These are phyloP conservation scores for Maudiozyma bulderi DNA, from an alignment of 805 yeast species.

Conservation along the genomic window DNA sequence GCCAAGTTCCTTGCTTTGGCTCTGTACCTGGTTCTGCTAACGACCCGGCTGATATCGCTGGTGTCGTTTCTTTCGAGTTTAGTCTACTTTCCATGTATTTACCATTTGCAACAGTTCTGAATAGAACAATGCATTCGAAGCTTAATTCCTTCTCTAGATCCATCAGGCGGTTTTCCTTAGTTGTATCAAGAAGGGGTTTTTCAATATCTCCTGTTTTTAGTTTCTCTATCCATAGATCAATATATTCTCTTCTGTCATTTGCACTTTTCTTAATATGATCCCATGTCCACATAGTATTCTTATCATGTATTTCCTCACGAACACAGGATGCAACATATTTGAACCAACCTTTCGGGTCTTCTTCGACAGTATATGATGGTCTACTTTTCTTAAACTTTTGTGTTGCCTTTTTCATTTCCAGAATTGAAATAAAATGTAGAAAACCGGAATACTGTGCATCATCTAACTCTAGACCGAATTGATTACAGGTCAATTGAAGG, in stretches of 20 bases:
- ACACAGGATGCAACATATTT: conserved; percentile 71
- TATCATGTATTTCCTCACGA: conserved; percentile 69
- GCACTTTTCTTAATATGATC: conserved; percentile 61
- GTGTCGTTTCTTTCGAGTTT: conserved; percentile 9
- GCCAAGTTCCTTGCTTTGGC: conserved; percentile 43
- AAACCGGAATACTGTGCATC: conserved; percentile 77
- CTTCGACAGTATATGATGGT: conserved; percentile 43
- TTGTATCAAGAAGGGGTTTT: conserved; percentile 27
- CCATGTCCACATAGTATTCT: conserved; percentile 83
- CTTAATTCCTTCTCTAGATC: conserved; percentile 49
- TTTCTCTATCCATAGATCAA: conserved; percentile 55
- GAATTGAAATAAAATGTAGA: conserved; percentile 69
- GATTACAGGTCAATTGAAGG: conserved; percentile 72
- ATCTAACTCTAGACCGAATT: conserved; percentile 79
- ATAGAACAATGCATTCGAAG: conserved; percentile 76
- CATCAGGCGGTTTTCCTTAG: conserved; percentile 34
- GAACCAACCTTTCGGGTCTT: conserved; percentile 76
- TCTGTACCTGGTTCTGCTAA: conserved; percentile 7
- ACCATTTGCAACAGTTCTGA: conserved; percentile 67
- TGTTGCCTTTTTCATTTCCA: conserved; percentile 72
- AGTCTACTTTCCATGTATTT: conserved; percentile 51
- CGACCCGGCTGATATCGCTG: conserved; percentile 2
- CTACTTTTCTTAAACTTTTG: conserved; percentile 62
- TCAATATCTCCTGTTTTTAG: conserved; percentile 30
- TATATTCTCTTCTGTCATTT: conserved; percentile 61